Evolutionary conservation across 148 eudicot species (phyloP), one percentile per base, ranked within the genome.

Genomic region (Arctostaphylos glauca): DNA sequence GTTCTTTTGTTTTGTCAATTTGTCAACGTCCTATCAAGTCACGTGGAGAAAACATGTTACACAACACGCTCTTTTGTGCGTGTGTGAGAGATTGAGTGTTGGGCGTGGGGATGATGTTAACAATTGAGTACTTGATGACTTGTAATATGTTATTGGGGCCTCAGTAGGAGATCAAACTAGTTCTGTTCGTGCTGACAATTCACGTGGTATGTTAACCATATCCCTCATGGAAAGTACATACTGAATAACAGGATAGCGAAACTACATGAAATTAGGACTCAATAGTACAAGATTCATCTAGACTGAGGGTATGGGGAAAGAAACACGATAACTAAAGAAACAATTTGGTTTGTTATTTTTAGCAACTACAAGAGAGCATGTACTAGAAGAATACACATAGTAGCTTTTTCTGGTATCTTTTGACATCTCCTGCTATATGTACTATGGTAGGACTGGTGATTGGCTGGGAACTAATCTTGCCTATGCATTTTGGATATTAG

Each of bases 381-480:
- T 21, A 64, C 31, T 64, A 9, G 41, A 8, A 64, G 70, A 23
- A 21, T 64, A 64, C 70, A 64, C 3, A 25, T 52, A 9, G 21
- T 9, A 18, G 19, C 50, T 47, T 73, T 44, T 71, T 15, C 47
- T 71, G 48, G 12, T 73, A 49, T 73, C 21, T 73, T 19, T 64
- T 38, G 70, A 64, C 23, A 64, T 9, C 21, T 21, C 14, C 1
- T 64, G 38, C 70, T 23, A 9, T 23, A 23, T 64, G 38, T 21
- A 64, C 21, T 64, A 9, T 47, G 48, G 23, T 19, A 19, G 12
- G 1, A 46, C 9, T 66, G 16, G 44, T 54, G 12, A 62, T 18
- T 79, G 54, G 58, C 53, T 67, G 16, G 54, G 55, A 48, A 31
- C 71, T 79, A n/a, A 56, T 44, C 14, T 58, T 60, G 54, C 72